phyloP scores from a whole-genome alignment of 352 stramenopile genomes.

The Phytophthora cactorum region DNA sequence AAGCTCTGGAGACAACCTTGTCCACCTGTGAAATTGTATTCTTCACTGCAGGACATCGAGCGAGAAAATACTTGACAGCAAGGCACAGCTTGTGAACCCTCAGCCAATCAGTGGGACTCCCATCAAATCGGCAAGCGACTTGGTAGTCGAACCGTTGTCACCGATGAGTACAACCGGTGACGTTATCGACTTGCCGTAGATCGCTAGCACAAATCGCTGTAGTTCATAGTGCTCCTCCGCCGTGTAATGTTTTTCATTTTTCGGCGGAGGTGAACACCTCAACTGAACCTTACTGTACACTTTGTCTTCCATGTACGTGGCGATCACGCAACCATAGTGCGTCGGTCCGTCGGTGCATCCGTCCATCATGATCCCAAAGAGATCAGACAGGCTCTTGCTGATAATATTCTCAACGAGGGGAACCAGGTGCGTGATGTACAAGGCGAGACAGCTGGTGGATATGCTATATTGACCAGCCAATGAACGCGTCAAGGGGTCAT shows the following conservation, averaged over 20 bases:
- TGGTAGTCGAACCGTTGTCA: background rate
- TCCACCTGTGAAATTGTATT: no score
- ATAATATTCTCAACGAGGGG: background rate
- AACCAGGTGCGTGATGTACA: background rate
- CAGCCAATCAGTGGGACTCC: background rate
- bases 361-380: constrained; percentile 1
- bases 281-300: background rate
- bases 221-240: background rate
- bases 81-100: background rate
- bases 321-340: background rate
- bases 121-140: background rate
- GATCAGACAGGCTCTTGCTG: background rate
- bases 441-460: background rate
- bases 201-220: background rate
- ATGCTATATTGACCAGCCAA: background rate
- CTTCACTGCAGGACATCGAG: no score
- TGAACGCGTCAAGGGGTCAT: constrained; percentile 4
- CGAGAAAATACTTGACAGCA: background rate
- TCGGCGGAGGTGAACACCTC: background rate
- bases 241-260: background rate
- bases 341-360: background rate
- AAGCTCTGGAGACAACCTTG: no score
- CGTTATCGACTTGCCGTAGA: constrained; percentile 3
- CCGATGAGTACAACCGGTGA: background rate
- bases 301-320: background rate